Evolutionary conservation across 2,329 filamentous ascomycete genomes (phyloP).

Genomic region (Zalaria sp.): DNA sequence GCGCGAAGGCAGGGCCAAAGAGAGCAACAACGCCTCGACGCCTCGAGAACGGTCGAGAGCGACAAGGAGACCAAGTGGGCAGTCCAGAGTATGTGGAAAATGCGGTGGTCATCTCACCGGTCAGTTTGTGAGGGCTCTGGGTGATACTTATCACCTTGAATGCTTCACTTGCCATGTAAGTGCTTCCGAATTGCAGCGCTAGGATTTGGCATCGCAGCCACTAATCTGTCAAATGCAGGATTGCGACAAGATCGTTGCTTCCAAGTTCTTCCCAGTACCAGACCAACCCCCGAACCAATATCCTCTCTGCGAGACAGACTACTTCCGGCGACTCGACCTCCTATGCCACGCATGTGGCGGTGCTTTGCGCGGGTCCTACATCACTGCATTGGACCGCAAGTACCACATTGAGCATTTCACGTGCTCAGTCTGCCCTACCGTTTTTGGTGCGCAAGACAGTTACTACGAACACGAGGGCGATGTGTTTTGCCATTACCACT

Average conservation of each 20-base stretch:
- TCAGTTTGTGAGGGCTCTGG: conserved; percentile 88
- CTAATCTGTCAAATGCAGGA: conserved; percentile 47
- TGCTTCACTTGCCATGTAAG: conserved; percentile 94
- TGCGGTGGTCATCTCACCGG: conserved; percentile 79
- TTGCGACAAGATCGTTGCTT: conserved; percentile 91
- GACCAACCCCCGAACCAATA: conserved; percentile 83
- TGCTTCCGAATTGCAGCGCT: conserved; percentile 11
- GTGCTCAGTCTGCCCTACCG: conserved; percentile 87
- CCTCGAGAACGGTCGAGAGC: conserved; percentile 3
- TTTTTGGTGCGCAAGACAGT: conserved; percentile 96
- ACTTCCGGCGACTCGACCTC: conserved; percentile 82
- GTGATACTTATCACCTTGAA: conserved; percentile 89
- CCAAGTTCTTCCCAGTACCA: conserved; percentile 96
- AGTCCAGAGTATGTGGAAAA: conserved; percentile 52
- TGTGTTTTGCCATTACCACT: conserved; percentile 98
- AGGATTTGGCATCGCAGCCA: conserved; percentile 5
- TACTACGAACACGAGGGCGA: conserved; percentile 97
- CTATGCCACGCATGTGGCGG: conserved; percentile 87
- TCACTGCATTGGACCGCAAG: conserved; percentile 92
- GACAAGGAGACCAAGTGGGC: conserved; percentile 14
- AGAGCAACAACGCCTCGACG: neutral
- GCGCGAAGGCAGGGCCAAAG: neutral
- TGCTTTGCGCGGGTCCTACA: conserved; percentile 89
- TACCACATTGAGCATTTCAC: conserved; percentile 99
- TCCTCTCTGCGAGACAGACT: conserved; percentile 93